Evolutionary conservation across 176 grass and related monocot species (phyloP), one percentile per base, ranked within the genome.

Genomic region (Juncus effusus): DNA sequence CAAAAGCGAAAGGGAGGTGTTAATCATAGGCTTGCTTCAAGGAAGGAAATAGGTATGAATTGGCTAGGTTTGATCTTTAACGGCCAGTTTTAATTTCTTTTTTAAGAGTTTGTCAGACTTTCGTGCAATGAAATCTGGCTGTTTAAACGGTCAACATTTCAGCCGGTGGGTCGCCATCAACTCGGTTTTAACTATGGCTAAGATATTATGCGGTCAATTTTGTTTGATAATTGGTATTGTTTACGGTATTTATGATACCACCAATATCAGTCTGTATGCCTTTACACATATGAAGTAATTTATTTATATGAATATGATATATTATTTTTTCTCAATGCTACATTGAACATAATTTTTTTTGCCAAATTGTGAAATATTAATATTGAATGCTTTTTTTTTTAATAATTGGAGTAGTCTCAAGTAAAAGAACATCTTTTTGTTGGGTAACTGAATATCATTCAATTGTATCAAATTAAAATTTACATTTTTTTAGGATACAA

Each of bases 101-200:
- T 37, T 10, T 42, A 41, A 45, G 3, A 1, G 11, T 40, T 35
- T 64, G 12, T 71, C 44, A 70, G 10, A 11, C 9, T 10, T n/a
- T 74, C 70, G 70, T 28, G 39, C 56, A 61, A 36, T 74, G 56
- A 36, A 74, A 42, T 74, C 2, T 49, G 69, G 69, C 54, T 35
- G 37, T 11, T 14, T 10, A 42, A 58, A 54, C 67, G 67, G 6
- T 16, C 52, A 3, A 70, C 5, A n/a, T 58, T 59, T 42, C 5
- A 9, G 13, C 2, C 12, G 49, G 49, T 52, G 12, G 49, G 9
- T 8, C 49, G 49, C 12, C 49, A 52, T 63, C 61, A 41, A 15
- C 28, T 42, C 38, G 38, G 0, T 28, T 28, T 28, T 28, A 28
- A 28, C 19, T 28, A 28, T 10, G 61, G 12, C 40, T 13, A 11